phyloP scores from a whole-genome alignment of 441 rosid species.

The Dalechampia spathulata region DNA sequence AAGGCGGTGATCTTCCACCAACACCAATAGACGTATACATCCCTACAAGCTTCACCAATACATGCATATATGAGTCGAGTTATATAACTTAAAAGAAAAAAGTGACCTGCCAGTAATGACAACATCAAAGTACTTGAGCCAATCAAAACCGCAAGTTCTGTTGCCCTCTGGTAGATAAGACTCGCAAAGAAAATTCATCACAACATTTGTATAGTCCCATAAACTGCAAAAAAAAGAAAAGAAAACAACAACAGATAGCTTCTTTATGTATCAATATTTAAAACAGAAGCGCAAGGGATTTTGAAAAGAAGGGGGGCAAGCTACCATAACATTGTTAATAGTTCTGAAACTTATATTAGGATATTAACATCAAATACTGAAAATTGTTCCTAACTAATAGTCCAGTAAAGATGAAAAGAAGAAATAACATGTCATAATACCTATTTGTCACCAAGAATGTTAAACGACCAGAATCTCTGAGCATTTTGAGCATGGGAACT shows the following conservation, averaged over 20 bases:
- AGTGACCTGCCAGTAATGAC: slow-evolving; percentile 92
- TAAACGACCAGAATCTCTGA: slow-evolving; percentile 80
- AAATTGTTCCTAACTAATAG: not conserved
- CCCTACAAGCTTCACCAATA: too few relatives aligned
- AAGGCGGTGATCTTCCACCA: too few relatives aligned
- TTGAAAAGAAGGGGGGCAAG: too few relatives aligned
- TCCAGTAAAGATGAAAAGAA: not conserved
- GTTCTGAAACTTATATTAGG: too few relatives aligned
- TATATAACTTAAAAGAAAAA: slow-evolving; percentile 7
- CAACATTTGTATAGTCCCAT: slow-evolving; percentile 97
- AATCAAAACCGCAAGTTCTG: slow-evolving; percentile 52
- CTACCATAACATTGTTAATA: too few relatives aligned
- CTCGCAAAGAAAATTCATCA: slow-evolving; percentile 94
- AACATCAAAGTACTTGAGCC: slow-evolving; percentile 90
- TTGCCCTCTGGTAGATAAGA: slow-evolving; percentile 32
- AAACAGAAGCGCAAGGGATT: too few relatives aligned
- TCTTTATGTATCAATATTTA: too few relatives aligned
- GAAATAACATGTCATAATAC: slow-evolving; percentile 22
- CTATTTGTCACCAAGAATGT: slow-evolving; percentile 96
- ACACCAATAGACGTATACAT: too few relatives aligned
- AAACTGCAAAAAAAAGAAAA: slow-evolving; percentile 49
- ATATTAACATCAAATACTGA: too few relatives aligned
- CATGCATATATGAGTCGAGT: too few relatives aligned
- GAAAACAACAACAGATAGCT: too few relatives aligned
- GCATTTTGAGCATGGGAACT: slow-evolving; percentile 79